These are phyloP conservation scores for Chaetomium strumarium DNA, from an alignment of 2,329 filamentous ascomycete species.

Conservation along the genomic window DNA sequence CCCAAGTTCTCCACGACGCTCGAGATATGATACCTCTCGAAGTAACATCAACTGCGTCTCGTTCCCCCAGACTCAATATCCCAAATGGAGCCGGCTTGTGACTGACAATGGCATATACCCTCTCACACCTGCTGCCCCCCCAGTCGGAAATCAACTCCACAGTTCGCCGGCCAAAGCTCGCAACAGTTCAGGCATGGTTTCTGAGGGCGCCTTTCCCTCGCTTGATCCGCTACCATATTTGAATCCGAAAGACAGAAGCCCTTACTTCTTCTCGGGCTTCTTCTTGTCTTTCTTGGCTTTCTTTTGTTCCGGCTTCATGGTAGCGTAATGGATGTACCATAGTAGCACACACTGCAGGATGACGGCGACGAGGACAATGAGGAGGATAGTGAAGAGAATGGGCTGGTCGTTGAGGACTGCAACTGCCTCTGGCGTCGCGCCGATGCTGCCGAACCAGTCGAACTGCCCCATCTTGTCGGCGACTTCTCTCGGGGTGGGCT, in stretches of 20 bases:
- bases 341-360: conserved; percentile 42
- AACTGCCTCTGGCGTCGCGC: conserved; percentile 53
- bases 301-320: conserved; percentile 55
- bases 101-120: too few species aligned
- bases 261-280: conserved; percentile 30
- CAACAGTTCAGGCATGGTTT: too few species aligned
- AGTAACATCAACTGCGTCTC: not conserved
- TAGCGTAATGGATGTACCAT: conserved; percentile 56
- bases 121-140: too few species aligned
- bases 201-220: too few species aligned
- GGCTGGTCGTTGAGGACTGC: conserved; percentile 57
- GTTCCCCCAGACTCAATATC: too few species aligned
- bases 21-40: not conserved
- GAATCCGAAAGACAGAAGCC: not conserved
- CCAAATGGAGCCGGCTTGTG: too few species aligned
- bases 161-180: not conserved
- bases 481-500: not conserved
- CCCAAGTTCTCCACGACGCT: not conserved
- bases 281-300: conserved; percentile 48
- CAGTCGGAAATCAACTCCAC: not conserved
- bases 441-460: conserved; percentile 51
- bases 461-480: conserved; percentile 43
- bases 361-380: conserved; percentile 48
- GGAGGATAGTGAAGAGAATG: conserved; percentile 50
- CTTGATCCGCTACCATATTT: not conserved